phyloP scores from a whole-genome alignment of 2,329 filamentous ascomycete species.

The Beauveria scarabaeidicola region DNA sequence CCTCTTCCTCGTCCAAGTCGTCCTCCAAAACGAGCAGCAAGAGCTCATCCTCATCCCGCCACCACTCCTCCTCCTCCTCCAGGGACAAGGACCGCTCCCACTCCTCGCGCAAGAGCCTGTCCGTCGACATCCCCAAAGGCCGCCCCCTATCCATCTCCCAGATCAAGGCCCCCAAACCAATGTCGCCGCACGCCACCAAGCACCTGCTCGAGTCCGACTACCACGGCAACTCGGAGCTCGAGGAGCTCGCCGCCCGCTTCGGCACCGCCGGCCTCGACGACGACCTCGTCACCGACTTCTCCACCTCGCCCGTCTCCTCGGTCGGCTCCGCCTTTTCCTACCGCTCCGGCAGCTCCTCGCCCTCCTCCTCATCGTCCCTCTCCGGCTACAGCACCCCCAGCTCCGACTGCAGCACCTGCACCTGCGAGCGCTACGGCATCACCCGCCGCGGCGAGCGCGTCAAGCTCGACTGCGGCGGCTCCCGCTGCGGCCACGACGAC shows the following conservation, averaged over 20 bases:
- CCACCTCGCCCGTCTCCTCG: constrained; percentile 55
- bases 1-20: constrained; percentile 26
- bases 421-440: constrained; percentile 93
- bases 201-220: constrained; percentile 80
- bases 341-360: constrained; percentile 65
- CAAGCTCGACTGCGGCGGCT: constrained; percentile 90
- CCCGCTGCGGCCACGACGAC: constrained; percentile 71
- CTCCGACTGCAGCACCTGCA: constrained; percentile 73
- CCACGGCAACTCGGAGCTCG: constrained; percentile 60
- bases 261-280: constrained; percentile 50
- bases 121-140: constrained; percentile 72
- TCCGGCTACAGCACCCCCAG: constrained; percentile 72
- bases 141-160: constrained; percentile 79
- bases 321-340: constrained; percentile 62
- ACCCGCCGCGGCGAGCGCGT: constrained; percentile 86
- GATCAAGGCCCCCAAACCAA: constrained; percentile 85
- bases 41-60: constrained; percentile 33
- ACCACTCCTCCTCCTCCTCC: constrained; percentile 32
- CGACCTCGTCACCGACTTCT: constrained; percentile 47
- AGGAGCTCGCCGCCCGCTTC: constrained; percentile 73
- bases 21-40: constrained; percentile 33
- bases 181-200: constrained; percentile 78
- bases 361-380: constrained; percentile 64
- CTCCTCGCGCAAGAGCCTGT: constrained; percentile 40
- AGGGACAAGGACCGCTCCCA: constrained; percentile 29